Percentiles rank a stretch among this genome's conserved stretches.
Evolutionary conservation across 2,329 filamentous ascomycete species (phyloP).

Genomic region (Clonostachys rosea): DNA sequence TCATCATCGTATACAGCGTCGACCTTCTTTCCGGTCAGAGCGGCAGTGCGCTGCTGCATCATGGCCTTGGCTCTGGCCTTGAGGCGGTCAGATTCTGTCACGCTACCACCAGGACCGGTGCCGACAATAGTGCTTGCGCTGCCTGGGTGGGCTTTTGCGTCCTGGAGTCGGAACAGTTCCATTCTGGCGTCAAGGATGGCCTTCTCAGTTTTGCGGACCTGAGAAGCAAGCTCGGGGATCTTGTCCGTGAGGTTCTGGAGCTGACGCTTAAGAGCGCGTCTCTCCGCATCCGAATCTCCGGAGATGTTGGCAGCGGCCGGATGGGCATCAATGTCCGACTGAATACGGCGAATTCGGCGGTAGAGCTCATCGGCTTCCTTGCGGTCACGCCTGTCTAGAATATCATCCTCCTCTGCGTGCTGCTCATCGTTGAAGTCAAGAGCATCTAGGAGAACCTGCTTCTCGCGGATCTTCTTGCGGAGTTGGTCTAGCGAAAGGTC

Average conservation of each 20-base stretch:
- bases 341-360: constrained; percentile 82
- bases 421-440: constrained; percentile 96
- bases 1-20: constrained; percentile 65
- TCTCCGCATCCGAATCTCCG: constrained; percentile 82
- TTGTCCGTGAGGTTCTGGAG: constrained; percentile 85
- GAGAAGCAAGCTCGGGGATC: constrained; percentile 85
- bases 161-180: constrained; percentile 88
- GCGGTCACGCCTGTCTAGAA: constrained; percentile 83
- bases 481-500: constrained; percentile 84
- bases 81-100: constrained; percentile 90
- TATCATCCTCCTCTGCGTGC: constrained; percentile 83
- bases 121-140: constrained; percentile 80
- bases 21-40: constrained; percentile 79
- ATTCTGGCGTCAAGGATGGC: constrained; percentile 87
- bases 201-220: constrained; percentile 86
- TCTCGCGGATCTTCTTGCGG: constrained; percentile 88
- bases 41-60: constrained; percentile 97
- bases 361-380: constrained; percentile 93
- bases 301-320: constrained; percentile 68
- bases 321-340: constrained; percentile 91
- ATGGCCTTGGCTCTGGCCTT: constrained; percentile 95
- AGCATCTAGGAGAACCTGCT: constrained; percentile 89
- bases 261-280: constrained; percentile 80
- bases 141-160: constrained; percentile 85
- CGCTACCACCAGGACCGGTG: constrained; percentile 82